A percentile compares a stretch with the other conserved stretches of the same genome.
Conservation (phyloP, 2,329 filamentous ascomycete genomes). For the Pseudopithomyces chartarum region DNA sequence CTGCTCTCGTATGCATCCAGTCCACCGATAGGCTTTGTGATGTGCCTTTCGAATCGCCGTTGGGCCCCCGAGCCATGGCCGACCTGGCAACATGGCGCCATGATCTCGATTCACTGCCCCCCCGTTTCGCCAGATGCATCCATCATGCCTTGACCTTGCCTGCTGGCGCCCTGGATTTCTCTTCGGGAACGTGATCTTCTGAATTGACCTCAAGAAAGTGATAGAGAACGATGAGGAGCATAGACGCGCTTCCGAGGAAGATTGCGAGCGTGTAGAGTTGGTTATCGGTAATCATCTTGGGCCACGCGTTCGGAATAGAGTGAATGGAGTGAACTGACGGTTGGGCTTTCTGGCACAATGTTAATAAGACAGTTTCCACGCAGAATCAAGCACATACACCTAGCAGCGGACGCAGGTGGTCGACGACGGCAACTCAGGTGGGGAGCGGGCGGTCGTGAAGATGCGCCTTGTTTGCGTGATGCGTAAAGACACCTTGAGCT, state of each 20-base stretch:
- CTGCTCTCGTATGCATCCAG: constrained; percentile 4
- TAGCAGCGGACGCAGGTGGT: not conserved
- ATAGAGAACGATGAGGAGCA: constrained; percentile 93
- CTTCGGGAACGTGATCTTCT: constrained; percentile 52
- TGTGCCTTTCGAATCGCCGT: not conserved
- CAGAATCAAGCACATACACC: not conserved
- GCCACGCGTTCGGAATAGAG: constrained; percentile 26
- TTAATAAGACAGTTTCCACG: constrained; percentile 14
- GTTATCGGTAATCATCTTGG: constrained; percentile 89
- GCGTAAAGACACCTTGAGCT: constrained; percentile 28
- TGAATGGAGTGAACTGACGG: constrained; percentile 17
- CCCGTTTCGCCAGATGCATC: not conserved
- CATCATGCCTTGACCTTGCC: constrained; percentile 33
- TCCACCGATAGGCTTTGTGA: not conserved
- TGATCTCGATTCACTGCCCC: not conserved
- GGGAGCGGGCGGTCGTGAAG: not conserved
- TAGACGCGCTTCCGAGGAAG: constrained; percentile 85
- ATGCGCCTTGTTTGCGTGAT: not conserved
- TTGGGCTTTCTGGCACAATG: constrained; percentile 19
- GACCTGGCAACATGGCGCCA: not conserved
- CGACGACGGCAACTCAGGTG: constrained; percentile 1
- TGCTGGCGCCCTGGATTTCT: constrained; percentile 33
- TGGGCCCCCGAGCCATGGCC: not conserved
- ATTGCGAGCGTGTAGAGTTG: constrained; percentile 91
- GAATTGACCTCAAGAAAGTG: constrained; percentile 96